phyloP scores from a whole-genome alignment of 2,329 filamentous ascomycete genomes.

The Taxawa tesnikishii region DNA sequence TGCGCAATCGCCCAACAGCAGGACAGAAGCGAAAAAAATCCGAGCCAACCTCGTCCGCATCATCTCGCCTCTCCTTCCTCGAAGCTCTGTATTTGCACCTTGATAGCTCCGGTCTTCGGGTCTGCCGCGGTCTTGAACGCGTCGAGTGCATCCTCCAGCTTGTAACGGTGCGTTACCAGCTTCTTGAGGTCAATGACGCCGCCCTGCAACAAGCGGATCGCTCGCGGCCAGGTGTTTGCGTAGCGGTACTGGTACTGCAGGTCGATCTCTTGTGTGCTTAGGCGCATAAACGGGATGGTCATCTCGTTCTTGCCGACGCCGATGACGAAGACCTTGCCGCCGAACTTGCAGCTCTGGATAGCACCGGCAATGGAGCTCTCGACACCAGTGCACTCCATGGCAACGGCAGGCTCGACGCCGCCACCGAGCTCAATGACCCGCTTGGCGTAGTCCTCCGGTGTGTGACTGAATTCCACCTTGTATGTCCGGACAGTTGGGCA shows the following conservation, averaged over 20 bases:
- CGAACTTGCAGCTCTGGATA: conserved; percentile 86
- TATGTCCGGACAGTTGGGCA: conserved; percentile 70
- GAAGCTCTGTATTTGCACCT: conserved; percentile 80
- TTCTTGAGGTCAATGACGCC: conserved; percentile 70
- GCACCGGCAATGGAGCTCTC: conserved; percentile 77
- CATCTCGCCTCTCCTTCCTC: conserved; percentile 20
- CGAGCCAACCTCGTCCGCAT: too few species aligned
- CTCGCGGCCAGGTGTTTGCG: conserved; percentile 88
- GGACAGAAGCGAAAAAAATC: too few species aligned
- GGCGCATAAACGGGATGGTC: conserved; percentile 87
- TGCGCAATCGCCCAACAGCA: too few species aligned
- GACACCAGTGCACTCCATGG: conserved; percentile 88
- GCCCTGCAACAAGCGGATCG: conserved; percentile 76
- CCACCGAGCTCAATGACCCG: conserved; percentile 60
- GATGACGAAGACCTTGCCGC: conserved; percentile 93
- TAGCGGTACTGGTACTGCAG: conserved; percentile 96
- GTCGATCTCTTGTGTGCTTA: conserved; percentile 84
- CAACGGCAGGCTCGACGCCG: conserved; percentile 67
- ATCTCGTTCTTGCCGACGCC: conserved; percentile 94
- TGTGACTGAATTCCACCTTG: conserved; percentile 53
- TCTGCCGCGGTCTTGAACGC: conserved; percentile 84
- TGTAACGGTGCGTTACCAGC: conserved; percentile 79
- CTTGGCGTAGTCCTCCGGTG: conserved; percentile 58
- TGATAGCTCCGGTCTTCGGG: conserved; percentile 89
- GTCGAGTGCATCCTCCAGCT: conserved; percentile 73